Conservation (phyloP, 116 monocot species). For the Cymodocea nodosa region DNA sequence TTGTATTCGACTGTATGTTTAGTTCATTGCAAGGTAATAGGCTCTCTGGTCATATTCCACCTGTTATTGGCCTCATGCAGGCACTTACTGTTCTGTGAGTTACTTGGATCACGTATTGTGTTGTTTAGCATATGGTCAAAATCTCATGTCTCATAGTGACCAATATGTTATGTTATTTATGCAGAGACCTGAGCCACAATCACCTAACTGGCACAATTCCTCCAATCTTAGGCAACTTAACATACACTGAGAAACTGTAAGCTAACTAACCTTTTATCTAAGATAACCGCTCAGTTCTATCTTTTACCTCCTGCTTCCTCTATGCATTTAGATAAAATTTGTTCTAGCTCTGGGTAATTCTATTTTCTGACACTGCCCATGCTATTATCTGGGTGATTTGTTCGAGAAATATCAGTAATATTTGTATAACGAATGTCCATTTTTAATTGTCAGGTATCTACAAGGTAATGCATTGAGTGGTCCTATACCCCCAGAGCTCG, state of each 20-base stretch:
- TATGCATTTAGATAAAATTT: no score
- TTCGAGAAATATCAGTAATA: no score
- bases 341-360: no score
- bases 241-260: conserved; percentile 96
- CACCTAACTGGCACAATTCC: conserved; percentile 66
- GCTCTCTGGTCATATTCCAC: conserved; percentile 67
- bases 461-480: conserved; percentile 75
- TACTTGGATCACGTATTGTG: not conserved
- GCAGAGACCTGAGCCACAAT: conserved; percentile 86
- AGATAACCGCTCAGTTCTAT: no score
- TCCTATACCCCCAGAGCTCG: conserved; percentile 82
- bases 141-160: no score
- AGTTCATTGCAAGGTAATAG: conserved; percentile 96
- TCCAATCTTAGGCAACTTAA: conserved; percentile 84
- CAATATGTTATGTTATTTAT: not conserved
- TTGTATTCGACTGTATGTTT: not conserved
- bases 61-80: conserved; percentile 96
- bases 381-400: no score
- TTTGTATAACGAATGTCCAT: not conserved
- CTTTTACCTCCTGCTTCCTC: no score
- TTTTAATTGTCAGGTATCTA: conserved; percentile 48
- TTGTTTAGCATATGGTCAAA: not conserved
- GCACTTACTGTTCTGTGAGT: conserved; percentile 92
- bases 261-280: not conserved
- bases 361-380: no score